Evolutionary conservation across 805 yeast species (phyloP).

Genomic region (Candida tibetensis): DNA sequence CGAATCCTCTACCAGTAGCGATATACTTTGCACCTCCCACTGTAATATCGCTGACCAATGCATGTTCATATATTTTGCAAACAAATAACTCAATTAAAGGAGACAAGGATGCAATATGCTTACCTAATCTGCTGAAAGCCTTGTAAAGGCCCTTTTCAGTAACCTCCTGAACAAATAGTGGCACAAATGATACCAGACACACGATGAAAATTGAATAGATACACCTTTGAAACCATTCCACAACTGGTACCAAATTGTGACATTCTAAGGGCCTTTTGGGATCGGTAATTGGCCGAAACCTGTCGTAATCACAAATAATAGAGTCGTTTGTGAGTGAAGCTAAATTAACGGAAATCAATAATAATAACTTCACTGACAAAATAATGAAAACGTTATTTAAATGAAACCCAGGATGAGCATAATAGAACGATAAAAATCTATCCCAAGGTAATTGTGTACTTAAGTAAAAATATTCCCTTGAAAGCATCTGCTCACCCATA

Average conservation of each 20-base stretch:
- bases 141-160: constrained; percentile 74
- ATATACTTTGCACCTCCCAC: constrained; percentile 82
- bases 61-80: constrained; percentile 71
- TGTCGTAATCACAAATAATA: constrained; percentile 58
- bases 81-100: constrained; percentile 80
- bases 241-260: constrained; percentile 63
- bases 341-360: constrained; percentile 59
- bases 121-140: constrained; percentile 58
- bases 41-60: constrained; percentile 63
- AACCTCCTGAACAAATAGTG: constrained; percentile 72
- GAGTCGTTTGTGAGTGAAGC: constrained; percentile 63
- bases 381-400: constrained; percentile 73
- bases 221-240: constrained; percentile 72
- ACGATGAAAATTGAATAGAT: constrained; percentile 72
- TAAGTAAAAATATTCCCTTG: constrained; percentile 76
- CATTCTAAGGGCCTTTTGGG: constrained; percentile 67
- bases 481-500: constrained; percentile 85
- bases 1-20: constrained; percentile 81
- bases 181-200: constrained; percentile 70
- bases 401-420: constrained; percentile 87
- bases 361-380: constrained; percentile 53
- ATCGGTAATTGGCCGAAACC: constrained; percentile 58
- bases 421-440: constrained; percentile 74
- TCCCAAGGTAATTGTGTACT: constrained; percentile 77
- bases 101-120: constrained; percentile 68